Conservation (phyloP, 164 flowering plant genomes). For the Aristolochia contorta region DNA sequence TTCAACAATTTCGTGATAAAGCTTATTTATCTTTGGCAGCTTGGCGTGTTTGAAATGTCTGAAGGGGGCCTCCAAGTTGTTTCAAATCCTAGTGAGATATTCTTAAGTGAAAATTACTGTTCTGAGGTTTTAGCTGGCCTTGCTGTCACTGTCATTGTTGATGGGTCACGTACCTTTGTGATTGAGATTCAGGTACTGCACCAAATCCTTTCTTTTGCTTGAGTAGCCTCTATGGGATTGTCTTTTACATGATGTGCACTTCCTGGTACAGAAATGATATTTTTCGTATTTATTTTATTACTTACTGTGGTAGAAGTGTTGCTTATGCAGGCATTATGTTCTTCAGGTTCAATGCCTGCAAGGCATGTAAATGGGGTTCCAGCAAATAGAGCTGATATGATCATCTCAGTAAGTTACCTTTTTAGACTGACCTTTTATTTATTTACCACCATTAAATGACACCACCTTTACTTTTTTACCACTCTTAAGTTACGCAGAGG, state of each 20-base stretch:
- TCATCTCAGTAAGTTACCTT: slow-evolving; percentile 57
- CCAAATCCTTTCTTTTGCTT: not conserved
- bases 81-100: slow-evolving; percentile 78
- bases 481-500: too few species aligned
- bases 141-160: slow-evolving; percentile 83
- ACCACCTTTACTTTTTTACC: too few species aligned
- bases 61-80: slow-evolving; percentile 72
- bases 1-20: not conserved
- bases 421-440: too few species aligned
- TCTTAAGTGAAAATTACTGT: slow-evolving; percentile 53
- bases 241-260: not conserved
- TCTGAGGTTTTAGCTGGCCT: slow-evolving; percentile 82
- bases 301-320: not conserved
- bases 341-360: slow-evolving; percentile 30
- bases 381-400: slow-evolving; percentile 70
- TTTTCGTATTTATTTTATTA: not conserved
- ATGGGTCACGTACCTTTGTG: slow-evolving; percentile 83
- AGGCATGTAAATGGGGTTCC: slow-evolving; percentile 70
- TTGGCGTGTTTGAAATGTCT: slow-evolving; percentile 94
- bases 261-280: not conserved
- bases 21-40: slow-evolving; percentile 33
- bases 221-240: too few species aligned
- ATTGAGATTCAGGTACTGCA: slow-evolving; percentile 80
- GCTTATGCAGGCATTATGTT: slow-evolving; percentile 72
- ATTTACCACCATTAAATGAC: too few species aligned